Base-by-base conservation (phyloP, 345 rosid genomes). In the Lepidium aucheri region DNA sequence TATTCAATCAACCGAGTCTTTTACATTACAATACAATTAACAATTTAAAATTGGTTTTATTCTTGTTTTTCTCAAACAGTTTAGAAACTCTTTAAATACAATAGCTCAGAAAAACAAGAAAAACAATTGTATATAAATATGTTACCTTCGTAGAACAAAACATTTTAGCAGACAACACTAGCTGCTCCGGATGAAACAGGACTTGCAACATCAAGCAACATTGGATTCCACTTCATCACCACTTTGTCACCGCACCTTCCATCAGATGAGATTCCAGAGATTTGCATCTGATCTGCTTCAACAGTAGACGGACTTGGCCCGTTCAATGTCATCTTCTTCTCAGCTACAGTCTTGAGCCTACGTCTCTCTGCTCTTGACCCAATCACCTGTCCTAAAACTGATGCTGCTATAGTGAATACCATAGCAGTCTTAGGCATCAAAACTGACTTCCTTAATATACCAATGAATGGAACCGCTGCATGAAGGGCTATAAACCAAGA, bases 281-380 rank as follows among this genome's bases (percentile, higher is more conserved):
- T 35, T 6, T 62, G 42, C 56, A 26, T 35, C 40, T 53, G 22
- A 28, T 14, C 32, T 16, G 58, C 43, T 71, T 63, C 75, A 3
- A 5, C 3, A 2, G 52, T 17, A 24, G 55, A 53, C 3, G 39
- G 12, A 20, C 12, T 43, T 50, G 60, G 18, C 10, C 20, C 42
- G 13, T 38, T 17, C 49, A 59, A 6, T 9, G 43, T 10, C 35
- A 60, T n/a, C 49, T 73, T 69, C 51, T 72, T 82, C 24, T 81
- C 83, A 52, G 82, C 79, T 13, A 76, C 64, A 3, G 82, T 74
- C 77, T 85, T 86, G 73, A 90, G 70, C 53, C 95, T 83, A 59
- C 79, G 76, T 45, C 92, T 83, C 82, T 94, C 99, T 43, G 97
- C 96, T 81, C 99, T 90, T 8, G 99, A 90, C 38, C 99, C 99